Percentiles rank a stretch among this genome's conserved stretches.
Evolutionary conservation across 2,329 filamentous ascomycete genomes (phyloP).

Genomic region (Trichoderma sp.): DNA sequence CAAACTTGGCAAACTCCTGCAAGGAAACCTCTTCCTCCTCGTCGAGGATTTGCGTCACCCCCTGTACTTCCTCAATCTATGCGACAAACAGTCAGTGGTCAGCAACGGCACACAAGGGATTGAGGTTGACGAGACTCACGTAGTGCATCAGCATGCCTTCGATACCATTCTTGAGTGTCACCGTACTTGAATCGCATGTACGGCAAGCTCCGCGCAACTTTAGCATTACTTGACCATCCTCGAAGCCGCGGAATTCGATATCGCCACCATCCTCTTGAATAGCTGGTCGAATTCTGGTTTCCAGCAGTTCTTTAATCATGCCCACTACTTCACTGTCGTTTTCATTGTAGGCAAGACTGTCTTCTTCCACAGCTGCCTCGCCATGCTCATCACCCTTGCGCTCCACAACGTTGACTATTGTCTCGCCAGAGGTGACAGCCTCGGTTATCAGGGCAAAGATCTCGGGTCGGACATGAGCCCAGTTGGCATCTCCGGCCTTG

Average conservation of each 20-base stretch:
- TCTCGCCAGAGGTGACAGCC: conserved; percentile 80
- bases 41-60: conserved; percentile 87
- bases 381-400: conserved; percentile 56
- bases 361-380: conserved; percentile 51
- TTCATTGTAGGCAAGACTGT: conserved; percentile 81
- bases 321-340: conserved; percentile 92
- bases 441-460: conserved; percentile 95
- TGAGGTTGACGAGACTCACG: conserved; percentile 56
- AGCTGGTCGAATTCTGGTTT: conserved; percentile 90
- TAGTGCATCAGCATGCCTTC: conserved; percentile 99
- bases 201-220: conserved; percentile 92
- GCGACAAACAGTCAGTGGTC: not conserved
- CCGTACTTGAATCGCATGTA: conserved; percentile 95
- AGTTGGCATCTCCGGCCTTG: conserved; percentile 84
- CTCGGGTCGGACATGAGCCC: conserved; percentile 94
- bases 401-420: conserved; percentile 74
- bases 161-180: conserved; percentile 96
- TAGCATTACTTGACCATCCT: conserved; percentile 76
- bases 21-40: conserved; percentile 88
- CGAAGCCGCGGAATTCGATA: conserved; percentile 92
- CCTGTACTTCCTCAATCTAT: conserved; percentile 93
- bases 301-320: conserved; percentile 98
- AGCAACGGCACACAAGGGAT: not conserved
- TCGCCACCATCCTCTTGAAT: conserved; percentile 98
- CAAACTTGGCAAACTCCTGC: conserved; percentile 90